Base-by-base conservation (phyloP, 2,329 filamentous ascomycete species). In the Aspergillus neoniger region DNA sequence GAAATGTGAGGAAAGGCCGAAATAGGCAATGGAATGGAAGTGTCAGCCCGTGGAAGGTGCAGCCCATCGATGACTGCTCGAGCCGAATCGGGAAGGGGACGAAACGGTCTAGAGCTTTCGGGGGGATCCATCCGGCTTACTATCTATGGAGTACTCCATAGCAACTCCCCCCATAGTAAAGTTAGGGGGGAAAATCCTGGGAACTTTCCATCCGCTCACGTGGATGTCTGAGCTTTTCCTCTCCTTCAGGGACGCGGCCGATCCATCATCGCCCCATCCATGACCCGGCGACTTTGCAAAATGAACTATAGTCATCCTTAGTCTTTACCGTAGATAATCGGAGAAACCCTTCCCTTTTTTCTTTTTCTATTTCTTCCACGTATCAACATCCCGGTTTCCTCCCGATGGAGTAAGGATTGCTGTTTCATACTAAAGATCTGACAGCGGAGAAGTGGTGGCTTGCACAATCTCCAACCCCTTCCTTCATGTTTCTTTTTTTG, bases 371-470 rank as follows among this genome's bases (percentile, higher is more conserved):
- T 36, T 36, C 32, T 36, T 36, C 32, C 32, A 36, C 43, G 30
- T 48, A 57, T 48, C 28, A 36, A 17, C 3, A 36, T 14, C 32
- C 32, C 32, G 32, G 12, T 36, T 36, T 14, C 17, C 38, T 17
- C n/a, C 43, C 14, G 43, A 59, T 43, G 12, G 23, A 54, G 57
- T 36, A 55, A 41, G 6, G 41, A 50, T 55, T 58, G 51, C 36
- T 55, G 47, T 55, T 59, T 52, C 30, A 41, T 25, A 36, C 32
- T 36, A 52, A 36, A 57, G 58, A 69, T 68, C 68, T 71, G 69
- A 71, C 68, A 70, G 65, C 61, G 58, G 65, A 60, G 64, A 55
- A 36, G 39, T 48, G 54, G 57, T 51, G 21, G 28, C 49, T 56
- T 36, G 32, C 32, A 36, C 32, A 36, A 36, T 36, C 32, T 14